Evolutionary conservation across 2,329 filamentous ascomycete genomes (phyloP).

Genomic region (Sporothrix humicola): DNA sequence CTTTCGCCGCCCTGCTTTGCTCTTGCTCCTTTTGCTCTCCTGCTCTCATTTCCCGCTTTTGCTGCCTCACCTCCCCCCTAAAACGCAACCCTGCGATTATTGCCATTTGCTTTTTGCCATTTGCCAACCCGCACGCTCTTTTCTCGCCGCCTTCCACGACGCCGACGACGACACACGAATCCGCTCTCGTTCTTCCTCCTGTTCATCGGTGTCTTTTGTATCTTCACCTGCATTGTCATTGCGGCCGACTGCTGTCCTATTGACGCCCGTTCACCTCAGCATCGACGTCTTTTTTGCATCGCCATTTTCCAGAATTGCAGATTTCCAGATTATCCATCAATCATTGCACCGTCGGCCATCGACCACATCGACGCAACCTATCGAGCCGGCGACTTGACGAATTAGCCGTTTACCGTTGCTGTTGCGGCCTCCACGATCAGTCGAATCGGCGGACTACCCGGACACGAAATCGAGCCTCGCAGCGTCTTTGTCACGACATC

Average conservation of each 20-base stretch:
- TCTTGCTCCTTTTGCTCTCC: background rate
- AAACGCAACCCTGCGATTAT: conserved; percentile 11
- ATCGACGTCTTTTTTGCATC: conserved; percentile 10
- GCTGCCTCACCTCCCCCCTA: conserved; percentile 24
- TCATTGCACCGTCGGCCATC: background rate
- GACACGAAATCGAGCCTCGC: background rate
- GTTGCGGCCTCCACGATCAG: background rate
- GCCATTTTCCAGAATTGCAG: conserved; percentile 1
- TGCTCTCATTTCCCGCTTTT: conserved; percentile 21
- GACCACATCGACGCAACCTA: background rate
- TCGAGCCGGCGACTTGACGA: background rate
- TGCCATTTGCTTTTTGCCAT: background rate
- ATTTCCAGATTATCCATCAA: background rate
- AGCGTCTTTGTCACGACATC: conserved; percentile 22
- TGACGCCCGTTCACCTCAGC: background rate
- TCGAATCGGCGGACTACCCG: conserved; percentile 2
- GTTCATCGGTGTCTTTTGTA: conserved; percentile 14
- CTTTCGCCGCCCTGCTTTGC: background rate
- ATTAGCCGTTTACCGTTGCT: background rate
- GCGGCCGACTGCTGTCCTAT: background rate
- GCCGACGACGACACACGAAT: background rate
- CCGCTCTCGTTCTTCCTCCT: conserved; percentile 2
- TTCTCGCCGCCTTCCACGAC: background rate
- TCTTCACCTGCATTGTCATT: conserved; percentile 19
- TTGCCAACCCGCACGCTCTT: conserved; percentile 22